Conservation (phyloP, 306 rosid genomes). For the Pterocarpus santalinus region DNA sequence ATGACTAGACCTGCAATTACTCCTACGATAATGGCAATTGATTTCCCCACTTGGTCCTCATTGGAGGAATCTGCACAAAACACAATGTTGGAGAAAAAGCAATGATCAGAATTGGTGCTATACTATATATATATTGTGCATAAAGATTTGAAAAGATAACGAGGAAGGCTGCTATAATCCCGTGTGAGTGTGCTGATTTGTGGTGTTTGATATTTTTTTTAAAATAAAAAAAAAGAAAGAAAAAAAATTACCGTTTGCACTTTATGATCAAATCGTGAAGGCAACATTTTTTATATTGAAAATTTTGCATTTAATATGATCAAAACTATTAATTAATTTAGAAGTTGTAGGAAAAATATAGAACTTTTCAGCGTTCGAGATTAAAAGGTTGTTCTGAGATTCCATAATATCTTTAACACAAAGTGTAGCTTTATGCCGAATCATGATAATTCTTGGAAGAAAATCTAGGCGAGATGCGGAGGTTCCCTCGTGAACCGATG, state of each 20-base stretch:
- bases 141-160: conserved; percentile 5
- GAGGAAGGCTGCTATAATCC: no score
- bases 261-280: background rate
- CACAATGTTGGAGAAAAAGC: conserved; percentile 30
- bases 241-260: background rate
- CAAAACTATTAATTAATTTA: background rate
- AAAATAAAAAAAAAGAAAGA: no score
- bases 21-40: conserved; percentile 80
- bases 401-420: conserved; percentile 17
- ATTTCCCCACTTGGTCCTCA: conserved; percentile 70
- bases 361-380: conserved; percentile 21
- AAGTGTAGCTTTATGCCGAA: conserved; percentile 24
- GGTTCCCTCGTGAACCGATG: background rate
- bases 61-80: conserved; percentile 58
- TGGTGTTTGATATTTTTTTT: background rate
- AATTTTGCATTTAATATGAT: background rate
- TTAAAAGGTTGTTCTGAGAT: conserved; percentile 40
- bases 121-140: background rate
- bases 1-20: conserved; percentile 64
- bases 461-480: background rate
- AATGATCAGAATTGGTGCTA: background rate
- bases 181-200: background rate
- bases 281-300: background rate
- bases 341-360: conserved; percentile 34
- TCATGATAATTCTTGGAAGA: background rate